Percentiles rank a stretch among this genome's conserved stretches.
Evolutionary conservation across 345 rosid species (phyloP).

Genomic region (Citrus sinensis): DVS_A1.0 CM039168.1:18720501-18721000

Average conservation of each 20-base stretch:
- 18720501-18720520: too few species aligned
- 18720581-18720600: not conserved
- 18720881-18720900: constrained; percentile 41
- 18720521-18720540: too few species aligned
- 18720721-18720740: not conserved
- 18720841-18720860: constrained; percentile 34
- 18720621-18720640: too few species aligned
- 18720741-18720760: not conserved
- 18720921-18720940: constrained; percentile 40
- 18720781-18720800: not conserved
- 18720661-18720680: not conserved
- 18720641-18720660: not conserved
- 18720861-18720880: constrained; percentile 32
- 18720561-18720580: not conserved
- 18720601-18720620: too few species aligned
- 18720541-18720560: not conserved
- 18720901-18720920: constrained; percentile 5
- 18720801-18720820: not conserved
- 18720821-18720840: not conserved
- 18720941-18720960: constrained; percentile 61
- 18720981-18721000: constrained; percentile 89
- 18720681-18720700: not conserved
- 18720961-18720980: constrained; percentile 75
- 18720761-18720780: not conserved
- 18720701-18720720: not conserved